A percentile compares a stretch with the other conserved stretches of the same genome.
phyloP scores from a whole-genome alignment of 306 rosid species.

The Prunus mira region DNA sequence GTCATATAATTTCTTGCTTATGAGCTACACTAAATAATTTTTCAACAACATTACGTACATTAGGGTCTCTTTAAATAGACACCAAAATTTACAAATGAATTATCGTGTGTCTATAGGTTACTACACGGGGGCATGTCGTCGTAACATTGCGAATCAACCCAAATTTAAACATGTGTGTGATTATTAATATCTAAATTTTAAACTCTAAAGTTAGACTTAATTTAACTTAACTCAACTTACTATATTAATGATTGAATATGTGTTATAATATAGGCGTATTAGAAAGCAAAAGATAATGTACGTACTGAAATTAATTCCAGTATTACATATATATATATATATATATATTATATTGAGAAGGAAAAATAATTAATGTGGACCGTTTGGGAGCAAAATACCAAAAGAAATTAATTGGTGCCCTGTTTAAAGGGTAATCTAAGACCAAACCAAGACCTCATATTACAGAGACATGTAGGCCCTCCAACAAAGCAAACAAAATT shows the following conservation, averaged over 20 bases:
- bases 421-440: conserved; percentile 6
- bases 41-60: too few relatives aligned
- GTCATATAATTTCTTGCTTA: too few relatives aligned
- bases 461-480: background rate
- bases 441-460: conserved; percentile 8
- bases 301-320: background rate
- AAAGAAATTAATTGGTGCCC: conserved; percentile 7
- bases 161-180: too few relatives aligned
- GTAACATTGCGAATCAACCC: too few relatives aligned
- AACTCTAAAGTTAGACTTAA: too few relatives aligned
- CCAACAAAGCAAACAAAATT: conserved; percentile 6
- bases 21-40: too few relatives aligned
- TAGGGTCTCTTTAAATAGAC: too few relatives aligned
- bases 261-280: background rate
- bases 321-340: background rate
- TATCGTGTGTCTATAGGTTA: too few relatives aligned
- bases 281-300: background rate
- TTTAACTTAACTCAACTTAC: background rate
- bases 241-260: background rate
- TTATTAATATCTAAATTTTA: too few relatives aligned
- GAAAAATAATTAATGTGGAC: background rate
- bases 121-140: too few relatives aligned
- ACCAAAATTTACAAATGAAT: too few relatives aligned
- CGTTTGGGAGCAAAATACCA: background rate
- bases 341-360: background rate